Conservation (phyloP, 805 yeast genomes). For the Wickerhamomyces queroliae region DNA sequence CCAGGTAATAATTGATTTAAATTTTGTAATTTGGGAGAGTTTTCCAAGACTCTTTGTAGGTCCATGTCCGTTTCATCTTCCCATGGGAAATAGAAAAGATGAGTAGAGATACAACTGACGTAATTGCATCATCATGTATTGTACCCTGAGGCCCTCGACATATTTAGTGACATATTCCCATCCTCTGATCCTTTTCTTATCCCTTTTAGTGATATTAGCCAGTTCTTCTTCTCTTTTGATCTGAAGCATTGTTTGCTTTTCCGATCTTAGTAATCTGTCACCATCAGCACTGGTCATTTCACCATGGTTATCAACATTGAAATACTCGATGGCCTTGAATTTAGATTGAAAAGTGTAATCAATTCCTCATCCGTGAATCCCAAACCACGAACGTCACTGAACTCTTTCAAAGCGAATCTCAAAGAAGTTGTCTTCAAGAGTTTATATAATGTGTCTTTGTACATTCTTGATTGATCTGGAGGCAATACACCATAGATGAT, state of each 20-base stretch:
- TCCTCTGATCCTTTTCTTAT: conserved; percentile 7
- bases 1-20: conserved; percentile 55
- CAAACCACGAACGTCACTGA: conserved; percentile 35
- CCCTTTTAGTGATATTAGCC: conserved; percentile 3
- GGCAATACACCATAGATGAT: conserved; percentile 70
- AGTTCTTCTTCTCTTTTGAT: conserved; percentile 5
- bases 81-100: conserved; percentile 78
- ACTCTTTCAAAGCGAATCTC: conserved; percentile 45
- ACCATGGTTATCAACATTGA: too few relatives aligned
- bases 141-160: conserved; percentile 46
- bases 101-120: conserved; percentile 83
- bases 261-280: conserved; percentile 3
- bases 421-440: conserved; percentile 38
- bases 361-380: conserved; percentile 24
- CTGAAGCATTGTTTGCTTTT: conserved; percentile 6
- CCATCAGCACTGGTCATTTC: conserved; percentile 7
- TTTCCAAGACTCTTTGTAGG: conserved; percentile 34
- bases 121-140: conserved; percentile 76
- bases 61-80: conserved; percentile 34
- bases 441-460: conserved; percentile 42
- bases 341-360: too few relatives aligned
- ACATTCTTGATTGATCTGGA: conserved; percentile 55
- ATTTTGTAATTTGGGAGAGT: conserved; percentile 70
- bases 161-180: conserved; percentile 28
- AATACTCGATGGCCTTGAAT: too few relatives aligned